Percentiles rank a stretch among this genome's conserved stretches.
Conservation (phyloP, 2,329 filamentous ascomycete species). For the Colletotrichum sp. region DNA sequence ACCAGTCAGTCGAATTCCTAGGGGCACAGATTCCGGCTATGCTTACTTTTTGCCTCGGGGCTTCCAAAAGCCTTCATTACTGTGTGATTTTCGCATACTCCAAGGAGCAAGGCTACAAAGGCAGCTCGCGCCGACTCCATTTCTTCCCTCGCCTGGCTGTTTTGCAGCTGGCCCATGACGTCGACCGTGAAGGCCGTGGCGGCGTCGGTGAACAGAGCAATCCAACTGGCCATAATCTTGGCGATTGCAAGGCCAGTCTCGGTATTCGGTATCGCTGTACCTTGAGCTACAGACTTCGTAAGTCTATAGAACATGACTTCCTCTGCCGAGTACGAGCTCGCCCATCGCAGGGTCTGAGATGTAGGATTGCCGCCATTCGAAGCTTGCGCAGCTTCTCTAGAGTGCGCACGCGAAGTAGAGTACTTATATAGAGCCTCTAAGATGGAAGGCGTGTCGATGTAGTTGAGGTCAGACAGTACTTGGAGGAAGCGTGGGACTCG, state of each 20-base stretch:
- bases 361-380: not conserved
- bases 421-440: constrained; percentile 61
- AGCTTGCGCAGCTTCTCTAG: constrained; percentile 26
- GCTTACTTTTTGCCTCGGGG: constrained; percentile 56
- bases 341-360: constrained; percentile 47
- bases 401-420: constrained; percentile 54
- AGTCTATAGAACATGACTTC: constrained; percentile 95
- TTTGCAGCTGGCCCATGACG: constrained; percentile 50
- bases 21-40: not conserved
- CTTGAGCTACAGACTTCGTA: constrained; percentile 79
- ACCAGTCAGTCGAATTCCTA: not conserved
- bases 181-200: constrained; percentile 53
- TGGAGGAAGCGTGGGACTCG: constrained; percentile 65
- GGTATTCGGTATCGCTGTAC: constrained; percentile 48
- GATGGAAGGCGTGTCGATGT: constrained; percentile 60
- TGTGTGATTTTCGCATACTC: constrained; percentile 63
- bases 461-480: constrained; percentile 53
- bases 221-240: constrained; percentile 60
- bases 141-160: constrained; percentile 55
- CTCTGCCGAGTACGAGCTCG: constrained; percentile 68
- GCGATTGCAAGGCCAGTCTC: constrained; percentile 57
- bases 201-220: constrained; percentile 59
- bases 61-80: constrained; percentile 60
- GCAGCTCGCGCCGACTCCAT: constrained; percentile 66
- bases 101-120: constrained; percentile 67